Evolutionary conservation across 2,329 filamentous ascomycete genomes (phyloP), one percentile per base, ranked within the genome.

Genomic region (Davidsoniella virescens): DNA sequence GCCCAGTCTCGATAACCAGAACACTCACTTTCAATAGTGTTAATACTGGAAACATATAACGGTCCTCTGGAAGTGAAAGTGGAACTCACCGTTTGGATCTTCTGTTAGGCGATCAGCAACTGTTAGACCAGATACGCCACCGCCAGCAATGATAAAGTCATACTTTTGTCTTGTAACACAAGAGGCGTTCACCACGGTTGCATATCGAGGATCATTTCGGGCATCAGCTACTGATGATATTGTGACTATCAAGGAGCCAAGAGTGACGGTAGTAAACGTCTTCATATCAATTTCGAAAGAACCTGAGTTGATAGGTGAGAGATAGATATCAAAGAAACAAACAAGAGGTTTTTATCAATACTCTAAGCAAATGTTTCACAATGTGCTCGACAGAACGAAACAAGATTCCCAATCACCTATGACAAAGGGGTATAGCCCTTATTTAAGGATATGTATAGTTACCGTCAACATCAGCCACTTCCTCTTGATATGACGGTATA

Each of bases 101-200:
- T 66, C 63, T 10, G 62, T 63, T 1, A 66, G 60, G 8, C 64
- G 61, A 5, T 61, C 61, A 1, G 64, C 64, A 9, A 65, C 59
- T n/a, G 62, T 59, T 39, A 63, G 61, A 25, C 63, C 62, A 3
- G 62, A 62, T 1, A 63, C 64, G 6, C 64, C 64, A n/a, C 63
- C 61, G 8, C 61, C 61, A 1, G 61, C 54, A n/a, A 63, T 56
- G 17, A 63, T 57, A 44, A 61, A 63, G 54, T 63, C 62, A 23
- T 60, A 61, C 20, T 49, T 46, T 16, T 51, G 37, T 23, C 43
- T 47, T 6, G 43, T 36, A 6, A 43, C 46, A 44, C 42, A 52
- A 5, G 45, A 26, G 6, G 49, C 43, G 12, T 33, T 20, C 25
- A 52, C 43, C 3, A 52, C 46, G 12, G 50, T 54, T 37, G 45